Base-by-base conservation (phyloP, 495 filamentous ascomycete genomes). In the Talaromyces trachyspermus region DNA sequence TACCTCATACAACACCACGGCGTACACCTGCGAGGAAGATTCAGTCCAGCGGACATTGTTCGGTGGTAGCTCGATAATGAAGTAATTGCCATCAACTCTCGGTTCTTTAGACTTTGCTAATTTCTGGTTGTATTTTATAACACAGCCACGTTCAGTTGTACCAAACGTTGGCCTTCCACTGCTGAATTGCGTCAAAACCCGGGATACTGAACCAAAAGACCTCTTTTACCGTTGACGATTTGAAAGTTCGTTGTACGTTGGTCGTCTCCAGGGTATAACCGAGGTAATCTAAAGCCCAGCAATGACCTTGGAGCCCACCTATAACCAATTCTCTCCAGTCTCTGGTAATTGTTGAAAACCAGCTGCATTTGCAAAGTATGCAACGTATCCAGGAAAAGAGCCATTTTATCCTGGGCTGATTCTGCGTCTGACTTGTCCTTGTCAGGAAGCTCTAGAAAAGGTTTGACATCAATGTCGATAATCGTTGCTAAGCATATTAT, bases 291-390 rank as follows among this genome's bases (percentile, higher is more conserved):
- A 14, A 46, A 46, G 18, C 22, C 35, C 18, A 46, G 17, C 12
- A 35, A 35, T n/a, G 43, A 46, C 30, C 20, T 46, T 35, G 43
- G 43, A 22, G 43, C 43, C 43, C 43, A 46, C 22, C 18, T 23
- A 17, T 33, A 46, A 14, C 43, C 43, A 19, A 18, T 4, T 22
- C 18, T 32, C 18, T 46, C 11, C 5, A 46, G 43, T 12, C 43
- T 12, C 12, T 30, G 14, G 15, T 46, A 46, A 35, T 46, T 46
- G 27, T 46, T 46, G 43, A 46, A 46, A n/a, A 46, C 20, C 17
- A 46, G 5, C 9, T 32, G 26, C 29, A 32, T 46, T 6, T 36
- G 0, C 17, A 46, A 46, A 14, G 18, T 32, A n/a, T 35, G 11
- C 25, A 46, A 1, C 18, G 27, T 32, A 10, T 35, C 11, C 11